Evolutionary conservation across 352 stramenopile genomes (phyloP).

Genomic region (Blastocystis sp.): DNA sequence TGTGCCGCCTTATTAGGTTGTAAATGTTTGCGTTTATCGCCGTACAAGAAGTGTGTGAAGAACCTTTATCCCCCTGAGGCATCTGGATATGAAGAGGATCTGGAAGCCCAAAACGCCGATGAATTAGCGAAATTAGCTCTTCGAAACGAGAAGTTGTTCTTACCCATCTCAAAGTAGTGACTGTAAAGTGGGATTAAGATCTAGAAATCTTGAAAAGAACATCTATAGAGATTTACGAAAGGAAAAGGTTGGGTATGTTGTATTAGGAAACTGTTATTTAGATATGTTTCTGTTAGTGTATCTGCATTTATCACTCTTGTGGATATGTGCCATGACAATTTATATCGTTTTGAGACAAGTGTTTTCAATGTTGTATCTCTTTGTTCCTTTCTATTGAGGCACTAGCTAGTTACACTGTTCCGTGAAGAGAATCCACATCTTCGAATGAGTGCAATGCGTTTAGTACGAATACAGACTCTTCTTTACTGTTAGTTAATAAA

Average conservation of each 20-base stretch:
- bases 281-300: conserved; percentile 8
- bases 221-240: conserved; percentile 40
- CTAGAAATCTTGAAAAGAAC: conserved; percentile 39
- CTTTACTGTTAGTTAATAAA: conserved; percentile 23
- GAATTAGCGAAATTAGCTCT: conserved; percentile 36
- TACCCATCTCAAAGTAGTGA: conserved; percentile 31
- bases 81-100: conserved; percentile 29
- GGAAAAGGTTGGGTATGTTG: conserved; percentile 5
- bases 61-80: conserved; percentile 11
- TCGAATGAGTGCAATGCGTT: conserved; percentile 29
- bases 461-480: not conserved
- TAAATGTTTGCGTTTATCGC: conserved; percentile 8
- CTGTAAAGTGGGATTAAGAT: not conserved
- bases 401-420: not conserved
- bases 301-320: conserved; percentile 41
- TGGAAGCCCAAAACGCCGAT: conserved; percentile 48
- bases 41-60: conserved; percentile 47
- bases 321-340: conserved; percentile 53
- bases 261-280: not conserved
- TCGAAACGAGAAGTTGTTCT: conserved; percentile 51
- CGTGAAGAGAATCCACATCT: not conserved
- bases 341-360: conserved; percentile 15
- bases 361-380: conserved; percentile 17
- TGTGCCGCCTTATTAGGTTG: conserved; percentile 9
- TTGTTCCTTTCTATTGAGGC: not conserved